phyloP scores from a whole-genome alignment of 331 rosid species.

The Malus hybrid region DNA sequence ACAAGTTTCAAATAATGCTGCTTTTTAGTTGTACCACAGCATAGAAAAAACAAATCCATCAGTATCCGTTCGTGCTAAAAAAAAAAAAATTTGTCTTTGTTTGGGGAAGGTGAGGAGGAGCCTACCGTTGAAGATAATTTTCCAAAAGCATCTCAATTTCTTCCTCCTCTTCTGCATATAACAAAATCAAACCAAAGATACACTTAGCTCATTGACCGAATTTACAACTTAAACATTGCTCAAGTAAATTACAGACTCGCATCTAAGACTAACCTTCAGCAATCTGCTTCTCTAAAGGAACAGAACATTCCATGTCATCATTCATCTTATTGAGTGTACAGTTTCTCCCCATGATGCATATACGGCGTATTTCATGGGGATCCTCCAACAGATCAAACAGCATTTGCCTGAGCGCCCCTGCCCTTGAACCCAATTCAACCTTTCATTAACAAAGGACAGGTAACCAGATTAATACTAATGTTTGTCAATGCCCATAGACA shows the following conservation, averaged over 20 bases:
- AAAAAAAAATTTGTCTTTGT: neutral
- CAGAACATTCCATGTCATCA: constrained; percentile 55
- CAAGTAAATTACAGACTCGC: constrained; percentile 3
- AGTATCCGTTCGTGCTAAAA: neutral
- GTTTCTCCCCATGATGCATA: constrained; percentile 88
- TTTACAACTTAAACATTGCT: constrained; percentile 5
- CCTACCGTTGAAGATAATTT: constrained; percentile 94
- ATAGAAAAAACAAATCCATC: neutral
- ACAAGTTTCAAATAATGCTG: neutral
- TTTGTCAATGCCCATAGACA: constrained; percentile 9
- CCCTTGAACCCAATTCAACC: constrained; percentile 96
- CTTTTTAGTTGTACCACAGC: neutral
- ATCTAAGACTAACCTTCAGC: constrained; percentile 63
- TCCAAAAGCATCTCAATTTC: constrained; percentile 99
- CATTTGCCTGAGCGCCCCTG: constrained; percentile 98
- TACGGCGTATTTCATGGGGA: constrained; percentile 77
- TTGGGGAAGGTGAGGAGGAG: neutral
- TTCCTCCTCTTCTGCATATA: constrained; percentile 88
- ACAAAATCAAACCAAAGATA: constrained; percentile 16
- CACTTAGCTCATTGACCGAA: neutral
- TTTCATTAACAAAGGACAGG: constrained; percentile 18
- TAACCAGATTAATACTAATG: neutral
- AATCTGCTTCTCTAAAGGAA: constrained; percentile 73
- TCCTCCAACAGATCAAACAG: constrained; percentile 93
- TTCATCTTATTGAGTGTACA: constrained; percentile 57